A percentile compares a stretch with the other conserved stretches of the same genome.
These are phyloP conservation scores for Silene noctiflora DNA, from an alignment of 179 eudicot species.

Conservation along the genomic window DNA sequence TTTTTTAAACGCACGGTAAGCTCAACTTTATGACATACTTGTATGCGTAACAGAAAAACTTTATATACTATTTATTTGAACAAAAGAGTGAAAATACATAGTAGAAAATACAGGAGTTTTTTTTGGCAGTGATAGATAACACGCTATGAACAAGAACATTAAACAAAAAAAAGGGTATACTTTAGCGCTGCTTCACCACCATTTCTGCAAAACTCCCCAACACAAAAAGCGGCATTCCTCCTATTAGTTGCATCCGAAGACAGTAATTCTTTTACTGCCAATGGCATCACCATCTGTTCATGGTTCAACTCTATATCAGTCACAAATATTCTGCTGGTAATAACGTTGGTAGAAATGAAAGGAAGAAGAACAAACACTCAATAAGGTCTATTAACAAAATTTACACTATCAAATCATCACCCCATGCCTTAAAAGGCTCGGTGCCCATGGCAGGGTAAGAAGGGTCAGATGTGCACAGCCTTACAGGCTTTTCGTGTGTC, in stretches of 20 bases:
- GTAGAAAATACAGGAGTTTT: background rate
- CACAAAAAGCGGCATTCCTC: constrained; percentile 98
- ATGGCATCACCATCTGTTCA: constrained; percentile 73
- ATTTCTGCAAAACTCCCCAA: constrained; percentile 88
- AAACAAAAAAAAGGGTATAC: constrained; percentile 42
- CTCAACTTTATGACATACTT: background rate
- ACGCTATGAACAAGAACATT: background rate
- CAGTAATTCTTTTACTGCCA: constrained; percentile 79
- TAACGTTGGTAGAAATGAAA: background rate
- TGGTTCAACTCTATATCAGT: constrained; percentile 20
- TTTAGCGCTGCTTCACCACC: constrained; percentile 76
- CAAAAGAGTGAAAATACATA: background rate
- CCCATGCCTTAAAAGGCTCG: background rate
- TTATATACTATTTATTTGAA: background rate
- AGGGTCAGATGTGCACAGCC: background rate
- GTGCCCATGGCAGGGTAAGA: background rate
- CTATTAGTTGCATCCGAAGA: constrained; percentile 83
- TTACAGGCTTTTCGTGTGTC: background rate
- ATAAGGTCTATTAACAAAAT: constrained; percentile 7
- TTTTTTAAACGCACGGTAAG: background rate
- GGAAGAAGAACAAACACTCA: background rate
- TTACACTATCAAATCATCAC: constrained; percentile 1
- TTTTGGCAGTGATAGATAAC: background rate
- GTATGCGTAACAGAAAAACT: background rate
- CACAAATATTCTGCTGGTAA: background rate